phyloP scores from a whole-genome alignment of 108 stramenopile genomes.

The Nitzschia putrida region DNA sequence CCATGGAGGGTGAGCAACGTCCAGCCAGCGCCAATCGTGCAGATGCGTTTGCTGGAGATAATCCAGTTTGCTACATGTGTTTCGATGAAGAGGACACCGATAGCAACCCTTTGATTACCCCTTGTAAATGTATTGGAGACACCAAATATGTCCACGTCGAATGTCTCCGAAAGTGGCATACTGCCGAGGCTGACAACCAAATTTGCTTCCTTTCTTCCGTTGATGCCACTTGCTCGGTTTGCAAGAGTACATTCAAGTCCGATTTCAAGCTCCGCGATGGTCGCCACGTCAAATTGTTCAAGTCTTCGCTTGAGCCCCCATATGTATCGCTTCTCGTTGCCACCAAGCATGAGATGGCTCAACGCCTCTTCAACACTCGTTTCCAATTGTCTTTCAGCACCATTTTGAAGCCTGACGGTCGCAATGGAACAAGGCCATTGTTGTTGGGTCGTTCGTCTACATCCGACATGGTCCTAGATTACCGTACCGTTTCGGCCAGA shows the following conservation, averaged over 20 bases:
- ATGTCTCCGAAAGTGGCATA: slow-evolving; percentile 91
- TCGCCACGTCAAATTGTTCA: slow-evolving; percentile 86
- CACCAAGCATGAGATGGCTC: slow-evolving; percentile 94
- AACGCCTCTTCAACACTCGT: slow-evolving; percentile 93
- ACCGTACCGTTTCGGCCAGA: slow-evolving; percentile 88
- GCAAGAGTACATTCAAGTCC: slow-evolving; percentile 95
- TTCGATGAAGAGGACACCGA: slow-evolving; percentile 91
- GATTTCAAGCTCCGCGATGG: slow-evolving; percentile 93
- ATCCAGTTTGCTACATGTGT: slow-evolving; percentile 95
- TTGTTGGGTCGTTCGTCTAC: slow-evolving; percentile 92
- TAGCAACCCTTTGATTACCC: slow-evolving; percentile 82
- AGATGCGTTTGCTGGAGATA: slow-evolving; percentile 48
- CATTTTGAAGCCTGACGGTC: slow-evolving; percentile 86
- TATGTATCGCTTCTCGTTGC: slow-evolving; percentile 95
- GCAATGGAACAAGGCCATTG: slow-evolving; percentile 84
- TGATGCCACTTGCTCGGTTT: slow-evolving; percentile 94
- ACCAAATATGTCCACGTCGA: slow-evolving; percentile 87
- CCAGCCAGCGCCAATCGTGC: slow-evolving; percentile 12
- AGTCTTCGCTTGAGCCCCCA: slow-evolving; percentile 91
- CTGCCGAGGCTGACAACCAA: slow-evolving; percentile 88
- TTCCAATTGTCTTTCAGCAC: slow-evolving; percentile 95
- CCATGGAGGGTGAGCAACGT: slow-evolving; percentile 41
- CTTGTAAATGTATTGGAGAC: slow-evolving; percentile 87
- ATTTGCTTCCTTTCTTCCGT: slow-evolving; percentile 94
- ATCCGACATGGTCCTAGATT: slow-evolving; percentile 96